These are phyloP conservation scores for Suillus paluster DNA, from an alignment of 768 basidiomycete species.

Conservation along the genomic window DNA sequence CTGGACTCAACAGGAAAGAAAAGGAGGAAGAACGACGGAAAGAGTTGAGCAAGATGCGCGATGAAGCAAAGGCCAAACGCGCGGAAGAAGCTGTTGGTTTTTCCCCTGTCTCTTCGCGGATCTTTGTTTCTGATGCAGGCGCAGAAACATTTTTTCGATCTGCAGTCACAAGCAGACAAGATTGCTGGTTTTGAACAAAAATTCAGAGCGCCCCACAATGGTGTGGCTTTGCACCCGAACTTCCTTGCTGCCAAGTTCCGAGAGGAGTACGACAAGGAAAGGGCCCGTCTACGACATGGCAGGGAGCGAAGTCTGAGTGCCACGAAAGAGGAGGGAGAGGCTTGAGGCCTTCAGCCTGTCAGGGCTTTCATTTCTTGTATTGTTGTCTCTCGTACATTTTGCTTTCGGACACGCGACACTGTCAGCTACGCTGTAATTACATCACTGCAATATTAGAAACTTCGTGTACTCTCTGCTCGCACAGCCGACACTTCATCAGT, in stretches of 20 bases:
- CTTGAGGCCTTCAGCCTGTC: constrained; percentile 21
- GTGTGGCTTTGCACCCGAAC: constrained; percentile 64
- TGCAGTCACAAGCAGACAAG: constrained; percentile 64
- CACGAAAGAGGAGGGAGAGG: constrained; percentile 36
- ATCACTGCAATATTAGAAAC: constrained; percentile 1
- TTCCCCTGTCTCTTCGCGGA: not conserved
- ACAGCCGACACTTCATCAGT: not conserved
- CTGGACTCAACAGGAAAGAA: constrained; percentile 45
- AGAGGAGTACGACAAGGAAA: constrained; percentile 52
- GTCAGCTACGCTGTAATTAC: not conserved
- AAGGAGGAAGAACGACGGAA: constrained; percentile 71
- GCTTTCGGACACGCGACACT: constrained; percentile 2
- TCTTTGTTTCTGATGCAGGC: constrained; percentile 16
- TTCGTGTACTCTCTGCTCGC: not conserved
- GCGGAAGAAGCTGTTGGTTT: constrained; percentile 55
- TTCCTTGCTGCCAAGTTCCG: constrained; percentile 61
- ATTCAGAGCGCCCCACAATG: constrained; percentile 49
- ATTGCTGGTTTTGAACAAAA: constrained; percentile 66
- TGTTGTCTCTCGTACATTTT: constrained; percentile 8
- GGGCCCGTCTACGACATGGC: constrained; percentile 33
- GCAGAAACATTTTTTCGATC: constrained; percentile 56
- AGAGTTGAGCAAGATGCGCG: constrained; percentile 70
- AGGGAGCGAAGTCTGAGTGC: constrained; percentile 29
- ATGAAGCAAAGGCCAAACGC: constrained; percentile 66
- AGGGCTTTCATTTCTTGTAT: constrained; percentile 20